Percentiles rank a stretch among this genome's conserved stretches.
Conservation (phyloP, 2,329 filamentous ascomycete genomes). For the Monosporascus ibericus region DNA sequence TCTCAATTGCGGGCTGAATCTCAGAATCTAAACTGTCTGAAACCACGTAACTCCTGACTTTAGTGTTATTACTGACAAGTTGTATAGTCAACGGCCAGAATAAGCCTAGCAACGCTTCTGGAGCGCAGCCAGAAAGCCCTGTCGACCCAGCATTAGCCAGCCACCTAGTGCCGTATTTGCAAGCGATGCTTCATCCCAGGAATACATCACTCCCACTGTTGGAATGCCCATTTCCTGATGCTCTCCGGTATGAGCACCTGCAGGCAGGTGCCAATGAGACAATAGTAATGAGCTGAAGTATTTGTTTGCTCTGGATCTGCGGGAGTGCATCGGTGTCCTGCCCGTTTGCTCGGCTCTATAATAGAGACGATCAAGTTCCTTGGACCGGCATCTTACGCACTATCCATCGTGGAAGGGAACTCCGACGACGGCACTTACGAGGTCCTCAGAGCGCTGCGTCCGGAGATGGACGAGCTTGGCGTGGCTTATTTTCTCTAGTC, state of each 20-base stretch:
- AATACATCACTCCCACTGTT: constrained; percentile 17
- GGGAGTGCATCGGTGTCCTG: constrained; percentile 23
- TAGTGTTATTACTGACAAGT: too few relatives aligned
- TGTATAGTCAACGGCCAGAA: too few relatives aligned
- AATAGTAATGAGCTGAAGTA: constrained; percentile 23
- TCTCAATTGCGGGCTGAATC: too few relatives aligned
- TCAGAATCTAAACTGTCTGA: too few relatives aligned
- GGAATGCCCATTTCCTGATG: constrained; percentile 20
- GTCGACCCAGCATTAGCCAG: too few relatives aligned
- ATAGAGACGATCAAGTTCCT: constrained; percentile 44
- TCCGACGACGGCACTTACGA: constrained; percentile 49
- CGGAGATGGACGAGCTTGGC: constrained; percentile 32
- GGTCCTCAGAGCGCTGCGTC: constrained; percentile 36
- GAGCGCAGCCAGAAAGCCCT: too few relatives aligned
- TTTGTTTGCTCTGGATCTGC: constrained; percentile 49
- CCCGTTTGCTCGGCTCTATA: constrained; percentile 46
- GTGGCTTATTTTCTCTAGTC: constrained; percentile 35
- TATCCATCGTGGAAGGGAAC: constrained; percentile 49
- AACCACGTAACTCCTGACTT: too few relatives aligned
- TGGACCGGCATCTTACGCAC: constrained; percentile 41
- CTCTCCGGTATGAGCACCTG: constrained; percentile 16
- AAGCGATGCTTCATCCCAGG: constrained; percentile 22
- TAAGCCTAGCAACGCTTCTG: too few relatives aligned
- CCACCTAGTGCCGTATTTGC: too few relatives aligned
- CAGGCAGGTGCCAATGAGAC: background rate